Conservation (phyloP, 23 red algal genomes). For the Gracilaria caudata region DNA sequence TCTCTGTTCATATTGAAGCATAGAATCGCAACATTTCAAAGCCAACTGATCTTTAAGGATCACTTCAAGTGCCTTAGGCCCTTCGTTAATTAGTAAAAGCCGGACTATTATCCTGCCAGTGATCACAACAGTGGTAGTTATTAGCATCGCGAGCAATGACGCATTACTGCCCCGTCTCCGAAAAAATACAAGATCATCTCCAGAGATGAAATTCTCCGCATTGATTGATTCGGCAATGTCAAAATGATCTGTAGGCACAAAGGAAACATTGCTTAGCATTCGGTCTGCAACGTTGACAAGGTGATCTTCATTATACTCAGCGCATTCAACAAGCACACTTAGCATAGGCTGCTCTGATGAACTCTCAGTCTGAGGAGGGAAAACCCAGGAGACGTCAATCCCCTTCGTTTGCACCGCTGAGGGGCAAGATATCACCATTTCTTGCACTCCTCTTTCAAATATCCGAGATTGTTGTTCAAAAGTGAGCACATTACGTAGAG, state of each 20-base stretch:
- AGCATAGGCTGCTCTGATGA: neutral
- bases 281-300: neutral
- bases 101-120: neutral
- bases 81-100: conserved; percentile 2
- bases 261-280: conserved; percentile 19
- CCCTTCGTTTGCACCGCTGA: conserved; percentile 23
- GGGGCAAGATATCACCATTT: conserved; percentile 13
- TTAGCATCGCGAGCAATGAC: conserved; percentile 19
- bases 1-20: conserved; percentile 23
- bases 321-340: conserved; percentile 12
- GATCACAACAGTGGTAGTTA: conserved; percentile 8
- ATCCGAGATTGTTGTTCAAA: conserved; percentile 14
- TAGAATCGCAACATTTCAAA: conserved; percentile 30
- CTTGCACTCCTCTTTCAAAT: neutral
- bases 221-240: conserved; percentile 11
- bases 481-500: neutral
- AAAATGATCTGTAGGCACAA: conserved; percentile 14
- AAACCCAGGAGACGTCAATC: conserved; percentile 9
- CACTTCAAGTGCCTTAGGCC: conserved; percentile 1
- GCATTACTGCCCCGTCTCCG: conserved; percentile 20
- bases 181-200: conserved; percentile 11
- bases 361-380: neutral
- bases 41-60: conserved; percentile 1
- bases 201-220: neutral
- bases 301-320: conserved; percentile 7